A percentile compares a stretch with the other conserved stretches of the same genome.
phyloP scores from a whole-genome alignment of 768 basidiomycete species.

The Termitomyces sp. region DNA sequence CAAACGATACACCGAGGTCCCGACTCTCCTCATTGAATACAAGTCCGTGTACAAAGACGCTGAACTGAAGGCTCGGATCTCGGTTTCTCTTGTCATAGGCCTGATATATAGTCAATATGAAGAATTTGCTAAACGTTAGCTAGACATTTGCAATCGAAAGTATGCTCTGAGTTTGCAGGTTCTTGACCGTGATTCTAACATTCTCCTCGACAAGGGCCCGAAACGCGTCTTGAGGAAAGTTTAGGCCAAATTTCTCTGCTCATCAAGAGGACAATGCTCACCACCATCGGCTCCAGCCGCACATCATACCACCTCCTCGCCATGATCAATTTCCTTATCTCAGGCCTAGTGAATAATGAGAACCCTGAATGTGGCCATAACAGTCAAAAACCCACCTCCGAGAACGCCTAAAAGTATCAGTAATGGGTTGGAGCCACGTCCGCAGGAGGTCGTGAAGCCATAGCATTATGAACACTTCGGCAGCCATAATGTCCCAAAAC shows the following conservation, averaged over 20 bases:
- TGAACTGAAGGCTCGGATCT: slow-evolving; percentile 12
- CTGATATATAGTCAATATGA: background rate
- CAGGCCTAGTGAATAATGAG: no score
- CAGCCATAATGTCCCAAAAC: slow-evolving; percentile 35
- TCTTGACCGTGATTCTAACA: no score
- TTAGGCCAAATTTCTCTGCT: no score
- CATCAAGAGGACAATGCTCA: no score
- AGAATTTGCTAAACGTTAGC: no score
- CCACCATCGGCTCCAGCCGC: no score
- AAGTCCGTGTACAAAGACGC: slow-evolving; percentile 49
- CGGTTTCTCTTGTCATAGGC: slow-evolving; percentile 12
- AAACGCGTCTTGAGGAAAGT: no score
- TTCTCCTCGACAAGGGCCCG: no score
- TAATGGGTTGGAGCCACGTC: slow-evolving; percentile 28
- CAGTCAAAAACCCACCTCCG: no score
- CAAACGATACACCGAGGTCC: slow-evolving; percentile 40
- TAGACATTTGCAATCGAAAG: slow-evolving; percentile 21
- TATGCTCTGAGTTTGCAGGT: slow-evolving; percentile 33
- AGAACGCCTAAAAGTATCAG: slow-evolving; percentile 24
- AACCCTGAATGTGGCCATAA: no score
- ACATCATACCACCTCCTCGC: no score
- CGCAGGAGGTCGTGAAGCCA: slow-evolving; percentile 16
- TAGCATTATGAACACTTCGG: slow-evolving; percentile 26
- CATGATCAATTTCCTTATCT: no score
- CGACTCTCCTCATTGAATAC: slow-evolving; percentile 50